Evolutionary conservation across 495 filamentous ascomycete genomes (phyloP), one percentile per base, ranked within the genome.

Genomic region (Neurospora sublineolata): DNA sequence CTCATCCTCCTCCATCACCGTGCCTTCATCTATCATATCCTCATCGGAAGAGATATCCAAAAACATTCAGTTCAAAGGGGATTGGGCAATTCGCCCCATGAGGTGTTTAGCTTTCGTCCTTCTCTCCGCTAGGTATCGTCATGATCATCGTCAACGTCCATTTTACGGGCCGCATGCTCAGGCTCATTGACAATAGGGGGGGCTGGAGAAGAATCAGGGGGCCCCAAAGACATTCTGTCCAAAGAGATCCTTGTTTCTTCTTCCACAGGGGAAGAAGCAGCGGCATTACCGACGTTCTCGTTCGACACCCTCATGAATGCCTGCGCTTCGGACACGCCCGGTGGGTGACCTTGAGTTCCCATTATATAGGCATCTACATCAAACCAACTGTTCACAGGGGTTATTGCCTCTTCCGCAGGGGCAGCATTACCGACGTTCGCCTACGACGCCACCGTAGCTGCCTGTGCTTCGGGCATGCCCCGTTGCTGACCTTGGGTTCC

Each of bases 121-220:
- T 90, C 73, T 97, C 94, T 37, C 92, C 93, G 74, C 96, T 94
- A 36, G 33, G 33, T 36, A 80, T 97, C 94, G 75, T 90, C 87
- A 73, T 99, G 97, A 73, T 97, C 89, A 80, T 99, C 94, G 78
- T 98, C 95, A 58, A 98, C 91, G 27, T 98, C 95, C 90, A 99
- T 96, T 80, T 97, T 95, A 11, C 95, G 87, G 40, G 92, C 91
- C 7, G 95, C 92, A 14, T 93, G 87, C 82, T 99, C 95, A 64
- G 86, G 86, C 76, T 91, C 89, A 37, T 83, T 83, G 70, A 83
- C 78, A 18, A 84, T 79, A 18, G 83, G 74, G 9, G 83, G 80
- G 70, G 84, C 83, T 27, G 85, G 81, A 30, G 81, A 76, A 68
- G 83, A 83, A 10, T 85, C 84, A 14, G 38, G 38, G 38, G 38